These are phyloP conservation scores for Ganoderma resinaceum DNA, from an alignment of 1,284 basidiomycete genomes.

Conservation along the genomic window DNA sequence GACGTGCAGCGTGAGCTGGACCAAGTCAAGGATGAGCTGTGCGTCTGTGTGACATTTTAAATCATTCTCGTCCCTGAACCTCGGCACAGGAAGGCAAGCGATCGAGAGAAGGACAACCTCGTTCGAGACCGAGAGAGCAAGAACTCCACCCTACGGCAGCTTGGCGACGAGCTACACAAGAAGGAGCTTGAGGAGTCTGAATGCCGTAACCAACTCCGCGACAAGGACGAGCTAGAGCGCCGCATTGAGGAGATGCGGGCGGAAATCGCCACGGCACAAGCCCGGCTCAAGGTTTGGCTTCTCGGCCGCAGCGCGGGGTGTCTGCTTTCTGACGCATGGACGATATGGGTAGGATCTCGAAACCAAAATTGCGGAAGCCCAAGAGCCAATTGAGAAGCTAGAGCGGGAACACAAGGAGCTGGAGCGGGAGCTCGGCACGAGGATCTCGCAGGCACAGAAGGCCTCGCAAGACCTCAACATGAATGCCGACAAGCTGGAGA, in stretches of 20 bases:
- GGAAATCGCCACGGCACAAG: constrained; percentile 52
- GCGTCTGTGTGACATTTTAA: constrained; percentile 36
- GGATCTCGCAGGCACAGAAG: constrained; percentile 59
- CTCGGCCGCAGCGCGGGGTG: background rate
- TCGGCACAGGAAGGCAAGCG: constrained; percentile 64
- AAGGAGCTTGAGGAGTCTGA: constrained; percentile 71
- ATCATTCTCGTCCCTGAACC: background rate
- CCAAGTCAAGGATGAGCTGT: constrained; percentile 71
- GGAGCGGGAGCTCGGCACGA: constrained; percentile 60
- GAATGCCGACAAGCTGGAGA: constrained; percentile 68
- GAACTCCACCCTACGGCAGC: constrained; percentile 57
- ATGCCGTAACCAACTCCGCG: constrained; percentile 67
- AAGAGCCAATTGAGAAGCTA: constrained; percentile 72
- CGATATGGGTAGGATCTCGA: constrained; percentile 65
- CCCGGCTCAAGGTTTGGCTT: constrained; percentile 36
- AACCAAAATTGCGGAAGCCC: constrained; percentile 63
- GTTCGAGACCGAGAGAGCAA: constrained; percentile 74
- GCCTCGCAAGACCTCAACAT: constrained; percentile 71
- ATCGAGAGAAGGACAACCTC: constrained; percentile 70
- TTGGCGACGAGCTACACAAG: constrained; percentile 64
- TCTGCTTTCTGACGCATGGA: constrained; percentile 10
- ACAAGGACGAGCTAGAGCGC: constrained; percentile 66
- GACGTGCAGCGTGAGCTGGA: constrained; percentile 85
- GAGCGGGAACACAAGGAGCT: constrained; percentile 64
- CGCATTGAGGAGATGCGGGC: constrained; percentile 68